phyloP scores from a whole-genome alignment of 108 stramenopile species.

The Chaetoceros tenuissimus region DNA sequence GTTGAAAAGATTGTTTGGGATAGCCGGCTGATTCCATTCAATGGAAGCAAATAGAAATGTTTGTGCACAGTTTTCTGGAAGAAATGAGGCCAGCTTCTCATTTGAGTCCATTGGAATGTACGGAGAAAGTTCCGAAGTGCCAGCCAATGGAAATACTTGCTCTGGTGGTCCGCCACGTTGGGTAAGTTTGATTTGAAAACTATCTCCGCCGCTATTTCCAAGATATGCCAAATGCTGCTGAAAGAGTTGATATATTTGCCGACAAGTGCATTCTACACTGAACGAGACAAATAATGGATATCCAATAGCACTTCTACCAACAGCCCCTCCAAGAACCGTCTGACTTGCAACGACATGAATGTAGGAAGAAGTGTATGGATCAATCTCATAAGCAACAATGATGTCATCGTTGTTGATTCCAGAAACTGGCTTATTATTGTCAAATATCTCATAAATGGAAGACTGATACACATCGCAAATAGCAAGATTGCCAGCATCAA shows the following conservation, averaged over 20 bases:
- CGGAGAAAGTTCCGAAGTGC: not conserved
- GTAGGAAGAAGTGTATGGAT: conserved; percentile 13
- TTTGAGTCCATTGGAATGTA: conserved; percentile 16
- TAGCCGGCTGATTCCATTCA: conserved; percentile 27
- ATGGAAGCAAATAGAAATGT: conserved; percentile 31
- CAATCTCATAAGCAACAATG: conserved; percentile 51
- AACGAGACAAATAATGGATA: conserved; percentile 58
- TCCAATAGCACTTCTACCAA: conserved; percentile 29
- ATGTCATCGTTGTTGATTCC: conserved; percentile 14
- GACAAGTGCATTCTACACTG: conserved; percentile 26
- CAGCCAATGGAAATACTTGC: conserved; percentile 15
- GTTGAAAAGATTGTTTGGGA: conserved; percentile 14
- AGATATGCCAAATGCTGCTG: conserved; percentile 36
- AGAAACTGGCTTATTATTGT: conserved; percentile 26
- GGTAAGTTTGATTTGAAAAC: conserved; percentile 20
- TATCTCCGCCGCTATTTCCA: conserved; percentile 8
- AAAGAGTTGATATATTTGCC: conserved; percentile 36
- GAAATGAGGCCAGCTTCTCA: conserved; percentile 10
- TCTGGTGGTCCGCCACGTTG: conserved; percentile 16
- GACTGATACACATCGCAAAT: conserved; percentile 38
- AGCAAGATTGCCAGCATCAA: conserved; percentile 17
- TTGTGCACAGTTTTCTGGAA: conserved; percentile 25
- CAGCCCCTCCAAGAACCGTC: conserved; percentile 1
- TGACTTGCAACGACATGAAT: conserved; percentile 24
- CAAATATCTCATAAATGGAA: conserved; percentile 26